A percentile compares a stretch with the other conserved stretches of the same genome.
Evolutionary conservation across 176 grass and related monocot genomes (phyloP).

Genomic region (Olyra latifolia): DNA sequence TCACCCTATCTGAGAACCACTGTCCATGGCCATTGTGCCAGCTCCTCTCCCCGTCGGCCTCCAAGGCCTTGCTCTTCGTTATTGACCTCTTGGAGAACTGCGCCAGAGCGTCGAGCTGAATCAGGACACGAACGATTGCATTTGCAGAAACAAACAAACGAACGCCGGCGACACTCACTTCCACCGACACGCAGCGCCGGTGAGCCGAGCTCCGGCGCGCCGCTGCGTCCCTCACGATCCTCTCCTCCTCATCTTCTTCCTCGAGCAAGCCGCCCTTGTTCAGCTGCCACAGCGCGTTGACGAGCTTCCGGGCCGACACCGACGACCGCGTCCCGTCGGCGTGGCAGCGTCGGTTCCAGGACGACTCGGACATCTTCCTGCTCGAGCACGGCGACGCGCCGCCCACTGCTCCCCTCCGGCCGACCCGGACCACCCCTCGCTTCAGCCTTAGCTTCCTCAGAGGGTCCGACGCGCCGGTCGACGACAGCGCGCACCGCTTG

Average conservation of each 20-base stretch:
- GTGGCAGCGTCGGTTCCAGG: slow-evolving; percentile 27
- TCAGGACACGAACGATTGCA: background rate
- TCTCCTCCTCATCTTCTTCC: background rate
- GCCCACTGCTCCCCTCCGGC: slow-evolving; percentile 19
- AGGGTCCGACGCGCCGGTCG: slow-evolving; percentile 37
- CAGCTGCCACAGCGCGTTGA: slow-evolving; percentile 59
- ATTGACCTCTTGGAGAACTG: slow-evolving; percentile 39
- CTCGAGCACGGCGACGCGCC: slow-evolving; percentile 23
- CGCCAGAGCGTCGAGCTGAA: background rate
- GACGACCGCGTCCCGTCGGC: slow-evolving; percentile 23
- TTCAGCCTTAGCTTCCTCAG: slow-evolving; percentile 47
- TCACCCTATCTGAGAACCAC: slow-evolving; percentile 29
- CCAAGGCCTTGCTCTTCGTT: slow-evolving; percentile 24
- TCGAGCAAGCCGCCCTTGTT: slow-evolving; percentile 31
- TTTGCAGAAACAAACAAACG: background rate
- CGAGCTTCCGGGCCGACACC: slow-evolving; percentile 74
- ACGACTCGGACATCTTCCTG: slow-evolving; percentile 49
- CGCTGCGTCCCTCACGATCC: background rate
- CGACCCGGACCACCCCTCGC: slow-evolving; percentile 32
- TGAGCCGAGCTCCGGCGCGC: slow-evolving; percentile 22
- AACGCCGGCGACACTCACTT: slow-evolving; percentile 12
- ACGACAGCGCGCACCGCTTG: slow-evolving; percentile 57
- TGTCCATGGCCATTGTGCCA: slow-evolving; percentile 21
- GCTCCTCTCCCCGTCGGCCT: slow-evolving; percentile 33
- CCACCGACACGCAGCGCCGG: slow-evolving; percentile 37